A percentile compares a stretch with the other conserved stretches of the same genome.
Conservation (phyloP, 257 asterid species). For the Solanum stenotomum region DNA sequence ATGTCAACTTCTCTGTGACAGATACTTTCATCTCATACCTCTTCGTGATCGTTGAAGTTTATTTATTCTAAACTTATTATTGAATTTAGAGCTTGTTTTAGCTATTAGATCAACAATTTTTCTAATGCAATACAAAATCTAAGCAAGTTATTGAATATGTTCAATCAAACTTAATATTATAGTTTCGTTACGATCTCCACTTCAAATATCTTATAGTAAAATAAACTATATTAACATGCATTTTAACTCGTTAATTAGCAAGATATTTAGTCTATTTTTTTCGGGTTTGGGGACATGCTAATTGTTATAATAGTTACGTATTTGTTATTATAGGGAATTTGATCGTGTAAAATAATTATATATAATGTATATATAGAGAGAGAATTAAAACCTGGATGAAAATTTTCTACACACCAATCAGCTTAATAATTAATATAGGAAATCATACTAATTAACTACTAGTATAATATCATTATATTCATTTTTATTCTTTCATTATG, state of each 20-base stretch:
- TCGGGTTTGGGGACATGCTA: background rate
- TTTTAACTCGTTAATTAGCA: background rate
- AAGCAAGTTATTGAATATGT: background rate
- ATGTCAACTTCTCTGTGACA: background rate
- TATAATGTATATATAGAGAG: too few species aligned
- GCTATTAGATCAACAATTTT: background rate
- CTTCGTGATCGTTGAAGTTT: background rate
- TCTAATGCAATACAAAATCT: background rate
- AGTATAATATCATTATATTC: background rate
- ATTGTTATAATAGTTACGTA: background rate
- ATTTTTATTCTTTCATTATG: background rate
- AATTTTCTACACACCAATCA: too few species aligned
- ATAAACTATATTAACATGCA: background rate
- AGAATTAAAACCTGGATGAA: too few species aligned
- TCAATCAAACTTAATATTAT: background rate
- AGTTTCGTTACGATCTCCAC: background rate
- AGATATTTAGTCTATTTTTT: background rate
- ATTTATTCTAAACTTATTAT: background rate
- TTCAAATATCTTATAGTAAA: background rate
- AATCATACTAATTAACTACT: background rate
- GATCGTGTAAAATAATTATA: background rate
- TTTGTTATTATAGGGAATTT: background rate
- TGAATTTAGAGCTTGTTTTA: background rate
- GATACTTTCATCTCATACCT: background rate
- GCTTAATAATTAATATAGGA: too few species aligned